Conservation (phyloP, 176 grass and related monocot species). For the Microstegium vimineum region DNA sequence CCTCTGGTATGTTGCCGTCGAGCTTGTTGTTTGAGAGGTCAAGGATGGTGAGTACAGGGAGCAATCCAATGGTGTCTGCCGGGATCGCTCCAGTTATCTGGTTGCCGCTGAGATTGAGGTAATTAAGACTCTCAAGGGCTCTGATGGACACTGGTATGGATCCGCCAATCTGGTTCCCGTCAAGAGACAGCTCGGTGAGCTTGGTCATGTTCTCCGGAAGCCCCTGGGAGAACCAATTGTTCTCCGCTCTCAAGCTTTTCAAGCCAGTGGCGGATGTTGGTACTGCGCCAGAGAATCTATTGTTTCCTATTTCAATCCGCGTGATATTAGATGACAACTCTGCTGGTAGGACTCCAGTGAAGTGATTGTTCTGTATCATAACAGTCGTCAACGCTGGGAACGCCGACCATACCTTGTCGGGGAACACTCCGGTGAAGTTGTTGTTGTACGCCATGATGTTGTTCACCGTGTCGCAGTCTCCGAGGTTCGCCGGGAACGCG, state of each 20-base stretch:
- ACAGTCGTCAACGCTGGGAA: background rate
- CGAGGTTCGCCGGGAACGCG: constrained; percentile 6
- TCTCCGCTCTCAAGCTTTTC: constrained; percentile 4
- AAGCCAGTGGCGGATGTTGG: background rate
- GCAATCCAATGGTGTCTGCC: background rate
- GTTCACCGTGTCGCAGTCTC: background rate
- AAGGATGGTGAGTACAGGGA: constrained; percentile 7
- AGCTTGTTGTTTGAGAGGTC: constrained; percentile 56
- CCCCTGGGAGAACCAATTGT: constrained; percentile 29
- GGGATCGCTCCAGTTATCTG: constrained; percentile 26
- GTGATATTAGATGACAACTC: background rate
- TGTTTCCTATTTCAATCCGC: constrained; percentile 29
- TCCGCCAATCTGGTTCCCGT: constrained; percentile 29
- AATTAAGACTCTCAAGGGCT: background rate
- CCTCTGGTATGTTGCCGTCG: constrained; percentile 17
- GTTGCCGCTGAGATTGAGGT: constrained; percentile 53
- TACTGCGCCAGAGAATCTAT: constrained; percentile 34
- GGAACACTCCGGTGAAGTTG: constrained; percentile 39
- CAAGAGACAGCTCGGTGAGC: background rate
- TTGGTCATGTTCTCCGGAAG: background rate
- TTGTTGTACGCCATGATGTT: constrained; percentile 43
- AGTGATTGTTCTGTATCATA: constrained; percentile 33
- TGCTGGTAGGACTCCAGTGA: constrained; percentile 27
- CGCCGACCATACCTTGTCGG: constrained; percentile 15
- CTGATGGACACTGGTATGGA: constrained; percentile 13